These are phyloP conservation scores for Aethionema arabicum DNA, from an alignment of 345 rosid species.

Conservation along the genomic window DNA sequence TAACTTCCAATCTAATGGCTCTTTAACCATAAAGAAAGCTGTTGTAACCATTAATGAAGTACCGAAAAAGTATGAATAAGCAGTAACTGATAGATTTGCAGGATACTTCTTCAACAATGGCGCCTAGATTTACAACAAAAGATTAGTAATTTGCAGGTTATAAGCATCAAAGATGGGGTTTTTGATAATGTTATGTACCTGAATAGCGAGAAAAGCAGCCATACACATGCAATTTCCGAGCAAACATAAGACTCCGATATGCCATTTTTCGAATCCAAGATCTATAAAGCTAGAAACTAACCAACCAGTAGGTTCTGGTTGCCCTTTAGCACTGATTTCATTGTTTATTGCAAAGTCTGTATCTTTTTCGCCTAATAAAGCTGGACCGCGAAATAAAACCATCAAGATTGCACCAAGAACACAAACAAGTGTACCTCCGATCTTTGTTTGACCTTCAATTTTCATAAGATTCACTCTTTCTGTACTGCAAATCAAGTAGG, in stretches of 20 bases:
- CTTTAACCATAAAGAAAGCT: conserved; percentile 61
- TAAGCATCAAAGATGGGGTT: conserved; percentile 4
- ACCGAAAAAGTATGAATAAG: conserved; percentile 80
- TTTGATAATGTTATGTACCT: conserved; percentile 47
- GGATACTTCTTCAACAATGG: conserved; percentile 80
- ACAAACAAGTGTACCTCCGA: conserved; percentile 78
- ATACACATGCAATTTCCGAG: conserved; percentile 97
- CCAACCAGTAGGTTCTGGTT: conserved; percentile 89
- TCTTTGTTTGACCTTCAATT: conserved; percentile 90
- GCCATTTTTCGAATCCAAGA: conserved; percentile 72
- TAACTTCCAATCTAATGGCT: conserved; percentile 79
- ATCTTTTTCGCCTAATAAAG: conserved; percentile 61
- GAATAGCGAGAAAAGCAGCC: conserved; percentile 91
- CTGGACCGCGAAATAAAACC: conserved; percentile 89
- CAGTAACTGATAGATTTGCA: conserved; percentile 79
- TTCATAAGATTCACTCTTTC: conserved; percentile 77
- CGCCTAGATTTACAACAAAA: conserved; percentile 55
- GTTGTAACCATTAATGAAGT: conserved; percentile 66
- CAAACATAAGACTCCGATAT: conserved; percentile 91
- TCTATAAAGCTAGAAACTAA: conserved; percentile 56
- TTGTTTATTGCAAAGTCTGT: conserved; percentile 47
- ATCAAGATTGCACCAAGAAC: conserved; percentile 83
- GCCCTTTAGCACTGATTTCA: conserved; percentile 77
- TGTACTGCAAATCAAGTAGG: conserved; percentile 71
- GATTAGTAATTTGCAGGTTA: conserved; percentile 9